Percentiles rank a stretch among this genome's conserved stretches.
phyloP scores from a whole-genome alignment of 192 early-diverging fungal species.

The Dispira simplex region DNA sequence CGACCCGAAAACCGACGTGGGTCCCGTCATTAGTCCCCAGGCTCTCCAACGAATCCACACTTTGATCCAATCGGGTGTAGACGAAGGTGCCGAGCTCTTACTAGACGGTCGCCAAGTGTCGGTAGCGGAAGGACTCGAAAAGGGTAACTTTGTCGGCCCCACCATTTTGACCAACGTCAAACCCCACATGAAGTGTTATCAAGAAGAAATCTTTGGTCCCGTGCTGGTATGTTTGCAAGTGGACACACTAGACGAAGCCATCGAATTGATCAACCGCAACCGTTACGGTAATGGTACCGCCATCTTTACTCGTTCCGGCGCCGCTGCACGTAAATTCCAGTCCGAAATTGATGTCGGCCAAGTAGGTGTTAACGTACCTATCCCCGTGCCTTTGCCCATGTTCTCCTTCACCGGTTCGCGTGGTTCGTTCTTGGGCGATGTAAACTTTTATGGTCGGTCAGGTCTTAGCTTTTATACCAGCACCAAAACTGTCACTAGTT shows the following conservation, averaged over 20 bases:
- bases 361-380: slow-evolving; percentile 79
- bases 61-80: slow-evolving; percentile 65
- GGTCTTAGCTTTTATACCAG: slow-evolving; percentile 80
- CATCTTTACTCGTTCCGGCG: slow-evolving; percentile 83
- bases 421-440: slow-evolving; percentile 82
- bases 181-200: slow-evolving; percentile 74
- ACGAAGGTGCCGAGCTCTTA: slow-evolving; percentile 71
- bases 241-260: slow-evolving; percentile 79
- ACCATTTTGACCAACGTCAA: slow-evolving; percentile 68
- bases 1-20: slow-evolving; percentile 72
- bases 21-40: slow-evolving; percentile 74
- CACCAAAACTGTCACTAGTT: slow-evolving; percentile 86
- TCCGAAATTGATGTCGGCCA: slow-evolving; percentile 85
- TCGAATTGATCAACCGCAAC: slow-evolving; percentile 80
- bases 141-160: slow-evolving; percentile 94
- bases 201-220: slow-evolving; percentile 93
- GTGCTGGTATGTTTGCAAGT: slow-evolving; percentile 72
- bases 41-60: slow-evolving; percentile 55
- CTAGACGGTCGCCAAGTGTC: slow-evolving; percentile 77
- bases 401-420: slow-evolving; percentile 90
- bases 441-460: slow-evolving; percentile 81
- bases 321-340: slow-evolving; percentile 74
- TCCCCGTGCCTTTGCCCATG: slow-evolving; percentile 93
- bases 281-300: slow-evolving; percentile 77
- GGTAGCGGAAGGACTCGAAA: slow-evolving; percentile 55